These are phyloP conservation scores for Pleoardoris graminearum DNA, from an alignment of 2,329 filamentous ascomycete genomes.

Conservation along the genomic window DNA sequence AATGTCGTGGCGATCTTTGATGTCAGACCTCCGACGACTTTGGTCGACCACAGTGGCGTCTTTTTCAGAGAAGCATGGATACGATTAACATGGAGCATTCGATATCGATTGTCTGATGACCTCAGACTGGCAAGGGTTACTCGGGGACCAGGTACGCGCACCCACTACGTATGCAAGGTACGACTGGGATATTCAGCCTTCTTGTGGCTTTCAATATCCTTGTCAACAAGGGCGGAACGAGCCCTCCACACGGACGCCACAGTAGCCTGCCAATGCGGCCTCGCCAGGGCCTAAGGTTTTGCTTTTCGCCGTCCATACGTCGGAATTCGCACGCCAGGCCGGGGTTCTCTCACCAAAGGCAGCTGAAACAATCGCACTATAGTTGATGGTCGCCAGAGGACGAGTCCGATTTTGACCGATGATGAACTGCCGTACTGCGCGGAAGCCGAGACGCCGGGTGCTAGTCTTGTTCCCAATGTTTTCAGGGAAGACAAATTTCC, in stretches of 20 bases:
- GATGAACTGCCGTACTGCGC: not conserved
- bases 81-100: slow-evolving; percentile 1
- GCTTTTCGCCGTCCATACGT: not conserved
- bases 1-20: no score
- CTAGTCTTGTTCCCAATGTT: not conserved
- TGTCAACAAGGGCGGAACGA: slow-evolving; percentile 19
- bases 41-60: no score
- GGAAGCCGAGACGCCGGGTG: not conserved
- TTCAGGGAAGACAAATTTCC: not conserved
- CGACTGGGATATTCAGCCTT: slow-evolving; percentile 23
- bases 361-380: not conserved
- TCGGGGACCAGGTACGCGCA: slow-evolving; percentile 20
- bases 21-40: no score
- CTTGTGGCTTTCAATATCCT: slow-evolving; percentile 31
- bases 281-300: slow-evolving; percentile 18
- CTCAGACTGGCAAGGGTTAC: slow-evolving; percentile 6
- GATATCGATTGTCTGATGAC: not conserved
- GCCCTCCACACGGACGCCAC: slow-evolving; percentile 30
- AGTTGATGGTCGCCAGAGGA: not conserved
- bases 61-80: slow-evolving; percentile 1
- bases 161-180: slow-evolving; percentile 34
- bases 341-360: not conserved
- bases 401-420: not conserved
- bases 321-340: not conserved
- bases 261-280: slow-evolving; percentile 23